Evolutionary conservation across 441 rosid genomes (phyloP).

Genomic region (Mallotus japonicus): DNA sequence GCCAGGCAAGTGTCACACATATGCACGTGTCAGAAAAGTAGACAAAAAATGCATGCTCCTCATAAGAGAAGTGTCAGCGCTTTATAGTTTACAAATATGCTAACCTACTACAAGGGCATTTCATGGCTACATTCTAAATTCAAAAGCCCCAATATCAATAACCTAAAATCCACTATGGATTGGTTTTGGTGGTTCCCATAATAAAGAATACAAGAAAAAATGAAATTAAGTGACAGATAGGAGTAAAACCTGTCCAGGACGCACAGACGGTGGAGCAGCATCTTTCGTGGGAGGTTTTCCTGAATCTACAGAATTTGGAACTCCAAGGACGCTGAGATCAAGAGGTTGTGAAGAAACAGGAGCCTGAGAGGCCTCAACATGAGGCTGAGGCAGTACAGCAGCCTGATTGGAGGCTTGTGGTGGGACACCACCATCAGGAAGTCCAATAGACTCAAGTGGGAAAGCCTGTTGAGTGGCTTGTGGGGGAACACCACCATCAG

Average conservation of each 20-base stretch:
- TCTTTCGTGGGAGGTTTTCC: constrained; percentile 57
- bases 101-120: neutral
- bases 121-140: neutral
- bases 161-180: neutral
- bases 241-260: constrained; percentile 85
- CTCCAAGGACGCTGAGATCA: constrained; percentile 92
- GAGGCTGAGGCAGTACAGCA: constrained; percentile 41
- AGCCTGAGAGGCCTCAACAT: constrained; percentile 41
- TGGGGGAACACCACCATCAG: constrained; percentile 79
- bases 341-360: constrained; percentile 74
- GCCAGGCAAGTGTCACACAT: too few relatives aligned
- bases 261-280: constrained; percentile 61
- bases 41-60: too few relatives aligned
- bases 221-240: neutral
- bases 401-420: constrained; percentile 55
- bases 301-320: constrained; percentile 55
- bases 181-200: too few relatives aligned
- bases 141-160: neutral
- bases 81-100: neutral
- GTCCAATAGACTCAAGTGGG: constrained; percentile 56
- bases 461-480: constrained; percentile 49
- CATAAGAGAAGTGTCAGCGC: too few relatives aligned
- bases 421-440: constrained; percentile 89
- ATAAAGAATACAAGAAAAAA: neutral
- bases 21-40: too few relatives aligned